These are phyloP conservation scores for Blastocystis sp. DNA, from an alignment of 352 stramenopile species.

Conservation along the genomic window DNA sequence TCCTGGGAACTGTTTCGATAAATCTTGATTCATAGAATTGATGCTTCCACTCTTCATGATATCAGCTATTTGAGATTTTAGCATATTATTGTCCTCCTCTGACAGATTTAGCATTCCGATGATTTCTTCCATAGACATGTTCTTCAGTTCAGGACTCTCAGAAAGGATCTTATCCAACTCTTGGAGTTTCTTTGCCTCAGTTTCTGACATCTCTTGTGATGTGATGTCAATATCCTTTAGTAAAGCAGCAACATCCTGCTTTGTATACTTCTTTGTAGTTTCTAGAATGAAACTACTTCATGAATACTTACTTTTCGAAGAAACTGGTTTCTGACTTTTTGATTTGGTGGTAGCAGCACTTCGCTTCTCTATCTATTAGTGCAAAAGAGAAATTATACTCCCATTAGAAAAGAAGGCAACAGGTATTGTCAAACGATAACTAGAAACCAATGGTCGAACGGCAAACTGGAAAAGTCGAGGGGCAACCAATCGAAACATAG, in stretches of 20 bases:
- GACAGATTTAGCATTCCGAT: constrained; percentile 60
- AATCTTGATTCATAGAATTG: constrained; percentile 13
- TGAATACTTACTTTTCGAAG: not conserved
- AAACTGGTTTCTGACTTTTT: not conserved
- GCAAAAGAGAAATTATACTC: not conserved
- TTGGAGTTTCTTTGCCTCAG: constrained; percentile 24
- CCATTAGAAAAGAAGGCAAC: not conserved
- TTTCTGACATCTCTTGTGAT: not conserved
- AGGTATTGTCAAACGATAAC: not conserved
- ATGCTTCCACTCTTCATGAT: not conserved
- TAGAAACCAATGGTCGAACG: not conserved
- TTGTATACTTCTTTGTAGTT: not conserved
- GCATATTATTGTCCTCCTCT: constrained; percentile 32
- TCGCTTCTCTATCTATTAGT: not conserved
- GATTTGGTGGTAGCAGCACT: not conserved
- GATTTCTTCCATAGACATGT: constrained; percentile 58
- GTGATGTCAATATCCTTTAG: constrained; percentile 55
- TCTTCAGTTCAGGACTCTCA: constrained; percentile 48
- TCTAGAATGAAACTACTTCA: not conserved
- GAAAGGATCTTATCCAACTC: constrained; percentile 41
- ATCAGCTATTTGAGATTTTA: not conserved
- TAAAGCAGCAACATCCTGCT: not conserved
- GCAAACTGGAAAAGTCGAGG: not conserved
- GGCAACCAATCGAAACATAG: not conserved
- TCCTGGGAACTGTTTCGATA: constrained; percentile 37